Base-by-base conservation (phyloP, 331 rosid species). In the Quercus lobata region DNA sequence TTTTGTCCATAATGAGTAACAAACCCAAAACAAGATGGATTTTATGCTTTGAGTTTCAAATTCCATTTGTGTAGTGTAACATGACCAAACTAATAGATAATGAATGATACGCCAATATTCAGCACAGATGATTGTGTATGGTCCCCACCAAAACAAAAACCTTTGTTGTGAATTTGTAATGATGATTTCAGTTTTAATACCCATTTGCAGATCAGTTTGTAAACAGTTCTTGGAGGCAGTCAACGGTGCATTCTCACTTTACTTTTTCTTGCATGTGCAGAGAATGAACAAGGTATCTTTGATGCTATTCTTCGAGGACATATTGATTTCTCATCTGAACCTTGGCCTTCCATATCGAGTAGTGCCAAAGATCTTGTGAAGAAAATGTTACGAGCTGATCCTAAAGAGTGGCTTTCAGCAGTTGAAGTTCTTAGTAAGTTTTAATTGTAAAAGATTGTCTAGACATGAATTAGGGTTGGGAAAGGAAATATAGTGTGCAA, bases 281-380 rank as follows among this genome's bases (percentile, higher is more conserved):
- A 91, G 87, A 92, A 80, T 85, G 98, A 94, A 80, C 92, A 90
- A 85, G 86, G 90, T 89, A 94, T 90, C 73, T 94, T 91, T 79
- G 93, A 94, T 82, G 82, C 95, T 77, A 75, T 94, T 84, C 96
- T 92, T 78, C 97, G 89, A 57, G 97, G 97, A 35, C 92, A 90
- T 80, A 86, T 92, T 78, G 97, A 94, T 84, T 92, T 94, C 35
- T 68, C 83, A 2, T 91, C 97, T 22, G 91, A 92, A 62, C 98
- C 98, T 21, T 94, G 97, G 98, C 96, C 97, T 81, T 89, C 97
- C 25, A 83, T 94, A 82, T 94, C 97, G 30, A 85, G 85, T 65
- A 88, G 96, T 74, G 98, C 96, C 55, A 94, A 92, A 83, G 97
- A 92, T 87, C 89, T 94, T 76, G 88, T 94, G 65, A 92, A 84